Evolutionary conservation across 495 filamentous ascomycete genomes (phyloP).

Genomic region (Aspergillus haitiensis): DNA sequence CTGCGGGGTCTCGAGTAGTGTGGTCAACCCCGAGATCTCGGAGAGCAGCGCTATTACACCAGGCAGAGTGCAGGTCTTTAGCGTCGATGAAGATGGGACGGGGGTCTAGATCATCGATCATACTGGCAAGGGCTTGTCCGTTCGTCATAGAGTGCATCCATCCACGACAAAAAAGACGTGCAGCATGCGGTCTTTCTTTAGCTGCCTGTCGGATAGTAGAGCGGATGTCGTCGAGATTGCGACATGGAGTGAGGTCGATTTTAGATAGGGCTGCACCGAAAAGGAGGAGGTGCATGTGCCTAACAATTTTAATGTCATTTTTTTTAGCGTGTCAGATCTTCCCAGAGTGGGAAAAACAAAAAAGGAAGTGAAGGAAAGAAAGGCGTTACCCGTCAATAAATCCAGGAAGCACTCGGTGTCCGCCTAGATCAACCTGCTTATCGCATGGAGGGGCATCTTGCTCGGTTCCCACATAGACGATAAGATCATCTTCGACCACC

Average conservation of each 20-base stretch:
- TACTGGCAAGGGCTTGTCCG: constrained; percentile 46
- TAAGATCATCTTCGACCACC: constrained; percentile 34
- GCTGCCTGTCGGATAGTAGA: constrained; percentile 48
- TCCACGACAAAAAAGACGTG: constrained; percentile 56
- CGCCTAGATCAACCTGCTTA: constrained; percentile 40
- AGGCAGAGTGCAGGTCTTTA: constrained; percentile 62
- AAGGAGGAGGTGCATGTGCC: constrained; percentile 56
- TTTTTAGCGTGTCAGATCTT: not conserved
- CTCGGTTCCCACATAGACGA: constrained; percentile 41
- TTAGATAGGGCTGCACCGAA: constrained; percentile 60
- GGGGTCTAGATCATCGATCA: constrained; percentile 52
- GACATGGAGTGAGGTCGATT: constrained; percentile 52
- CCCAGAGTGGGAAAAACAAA: not conserved
- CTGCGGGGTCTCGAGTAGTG: constrained; percentile 49
- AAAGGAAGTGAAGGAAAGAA: not conserved
- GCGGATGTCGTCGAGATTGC: constrained; percentile 52
- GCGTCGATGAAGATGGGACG: constrained; percentile 62
- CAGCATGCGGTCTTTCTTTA: constrained; percentile 40
- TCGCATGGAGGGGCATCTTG: constrained; percentile 22
- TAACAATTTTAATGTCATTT: constrained; percentile 6
- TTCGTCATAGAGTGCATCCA: constrained; percentile 63
- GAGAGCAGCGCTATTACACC: constrained; percentile 59
- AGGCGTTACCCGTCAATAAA: constrained; percentile 61
- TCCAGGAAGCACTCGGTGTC: constrained; percentile 53
- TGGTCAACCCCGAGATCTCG: constrained; percentile 49